Evolutionary conservation across 345 rosid genomes (phyloP).

Genomic region (Bretschneidera sinensis): DNA sequence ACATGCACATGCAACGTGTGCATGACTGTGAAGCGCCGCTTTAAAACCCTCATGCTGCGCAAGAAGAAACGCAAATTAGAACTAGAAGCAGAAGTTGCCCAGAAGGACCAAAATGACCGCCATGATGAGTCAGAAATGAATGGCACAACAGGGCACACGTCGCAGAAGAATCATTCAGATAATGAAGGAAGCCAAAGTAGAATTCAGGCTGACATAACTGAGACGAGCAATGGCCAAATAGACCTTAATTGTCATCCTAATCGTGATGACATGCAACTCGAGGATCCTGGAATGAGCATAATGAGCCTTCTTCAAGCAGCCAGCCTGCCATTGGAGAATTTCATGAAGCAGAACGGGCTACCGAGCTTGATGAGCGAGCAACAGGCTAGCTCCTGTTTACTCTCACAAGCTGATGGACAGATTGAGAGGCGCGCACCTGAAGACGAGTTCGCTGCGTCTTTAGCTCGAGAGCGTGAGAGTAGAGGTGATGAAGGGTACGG

Average conservation of each 20-base stretch:
- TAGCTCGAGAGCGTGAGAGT: slow-evolving; percentile 27
- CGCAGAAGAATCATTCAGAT: slow-evolving; percentile 18
- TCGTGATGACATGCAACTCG: slow-evolving; percentile 35
- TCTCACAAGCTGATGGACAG: slow-evolving; percentile 19
- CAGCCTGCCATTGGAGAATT: slow-evolving; percentile 14
- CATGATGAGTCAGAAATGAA: slow-evolving; percentile 31
- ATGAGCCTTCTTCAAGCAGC: slow-evolving; percentile 23
- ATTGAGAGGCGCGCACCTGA: slow-evolving; percentile 32
- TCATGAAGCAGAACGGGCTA: slow-evolving; percentile 22
- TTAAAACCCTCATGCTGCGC: slow-evolving; percentile 83
- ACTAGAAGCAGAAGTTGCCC: slow-evolving; percentile 41
- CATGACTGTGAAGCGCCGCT: slow-evolving; percentile 89
- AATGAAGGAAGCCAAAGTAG: slow-evolving; percentile 31
- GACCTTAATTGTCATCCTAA: slow-evolving; percentile 55
- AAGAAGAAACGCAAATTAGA: slow-evolving; percentile 80
- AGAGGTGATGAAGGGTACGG: slow-evolving; percentile 16
- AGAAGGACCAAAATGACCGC: slow-evolving; percentile 21
- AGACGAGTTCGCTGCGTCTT: slow-evolving; percentile 29
- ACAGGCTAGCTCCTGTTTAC: slow-evolving; percentile 21
- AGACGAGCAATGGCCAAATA: slow-evolving; percentile 37
- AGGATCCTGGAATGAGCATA: slow-evolving; percentile 19
- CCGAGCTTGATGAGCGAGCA: slow-evolving; percentile 23
- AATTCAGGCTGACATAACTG: slow-evolving; percentile 33
- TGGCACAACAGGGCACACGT: slow-evolving; percentile 4
- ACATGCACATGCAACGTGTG: slow-evolving; percentile 81